Percentiles rank a stretch among this genome's conserved stretches.
These are phyloP conservation scores for Phytophthora idaei DNA, from an alignment of 352 stramenopile genomes.

Conservation along the genomic window DNA sequence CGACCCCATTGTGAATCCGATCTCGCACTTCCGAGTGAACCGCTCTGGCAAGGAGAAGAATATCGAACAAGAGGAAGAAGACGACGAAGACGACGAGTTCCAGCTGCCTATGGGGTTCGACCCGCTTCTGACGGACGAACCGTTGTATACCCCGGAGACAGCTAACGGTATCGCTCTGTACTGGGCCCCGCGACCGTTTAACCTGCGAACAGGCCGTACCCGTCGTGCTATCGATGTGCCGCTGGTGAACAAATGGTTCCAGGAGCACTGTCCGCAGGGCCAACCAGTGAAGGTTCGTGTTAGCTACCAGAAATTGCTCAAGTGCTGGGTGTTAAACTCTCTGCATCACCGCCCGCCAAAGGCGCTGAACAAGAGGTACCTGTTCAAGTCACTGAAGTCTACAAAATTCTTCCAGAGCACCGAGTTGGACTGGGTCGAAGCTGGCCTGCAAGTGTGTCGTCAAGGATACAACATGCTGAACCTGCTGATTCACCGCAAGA, in stretches of 20 bases:
- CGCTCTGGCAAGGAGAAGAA: conserved; percentile 47
- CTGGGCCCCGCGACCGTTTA: conserved; percentile 98
- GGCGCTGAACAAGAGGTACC: conserved; percentile 96
- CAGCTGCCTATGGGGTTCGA: conserved; percentile 87
- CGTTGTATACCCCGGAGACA: conserved; percentile 96
- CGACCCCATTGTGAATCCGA: conserved; percentile 98
- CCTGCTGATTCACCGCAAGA: conserved; percentile 99
- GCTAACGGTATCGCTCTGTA: conserved; percentile 98
- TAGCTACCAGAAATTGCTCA: conserved; percentile 99
- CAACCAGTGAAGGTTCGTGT: conserved; percentile 99
- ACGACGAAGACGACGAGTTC: conserved; percentile 90
- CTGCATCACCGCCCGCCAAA: conserved; percentile 94
- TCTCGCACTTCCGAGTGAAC: conserved; percentile 93
- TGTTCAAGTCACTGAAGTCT: conserved; percentile 99
- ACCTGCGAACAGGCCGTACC: conserved; percentile 95
- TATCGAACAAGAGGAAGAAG: conserved; percentile 49
- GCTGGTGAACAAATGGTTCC: conserved; percentile 99
- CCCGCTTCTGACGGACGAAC: conserved; percentile 93
- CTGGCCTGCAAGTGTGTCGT: conserved; percentile 96
- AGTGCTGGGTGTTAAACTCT: conserved; percentile 99
- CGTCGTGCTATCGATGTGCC: conserved; percentile 97
- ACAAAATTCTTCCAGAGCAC: conserved; percentile 99
- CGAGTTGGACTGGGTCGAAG: conserved; percentile 99
- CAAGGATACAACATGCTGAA: conserved; percentile 99
- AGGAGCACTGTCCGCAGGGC: conserved; percentile 97